phyloP scores from a whole-genome alignment of 2,329 filamentous ascomycete genomes.

The Ploettnerulaceae sp. region DNA sequence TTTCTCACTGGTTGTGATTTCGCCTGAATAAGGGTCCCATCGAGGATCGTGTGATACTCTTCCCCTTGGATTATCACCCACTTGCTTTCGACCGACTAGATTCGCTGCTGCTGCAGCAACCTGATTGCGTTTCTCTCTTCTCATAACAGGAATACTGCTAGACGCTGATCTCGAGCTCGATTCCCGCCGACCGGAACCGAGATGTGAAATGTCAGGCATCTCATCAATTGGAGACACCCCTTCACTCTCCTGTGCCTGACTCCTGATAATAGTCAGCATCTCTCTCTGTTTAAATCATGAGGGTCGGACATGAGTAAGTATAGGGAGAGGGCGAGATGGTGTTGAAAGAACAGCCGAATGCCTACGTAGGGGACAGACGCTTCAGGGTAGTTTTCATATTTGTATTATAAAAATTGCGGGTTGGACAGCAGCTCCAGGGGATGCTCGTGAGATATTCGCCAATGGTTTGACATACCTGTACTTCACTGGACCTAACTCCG shows the following conservation, averaged over 20 bases:
- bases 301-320: conserved; percentile 22
- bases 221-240: conserved; percentile 41
- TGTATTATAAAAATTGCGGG: conserved; percentile 1
- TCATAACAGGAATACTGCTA: conserved; percentile 33
- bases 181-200: conserved; percentile 13
- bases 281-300: conserved; percentile 4
- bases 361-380: conserved; percentile 11
- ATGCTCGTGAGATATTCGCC: conserved; percentile 13
- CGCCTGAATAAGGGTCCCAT: conserved; percentile 65
- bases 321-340: conserved; percentile 17
- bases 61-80: conserved; percentile 16
- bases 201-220: conserved; percentile 27
- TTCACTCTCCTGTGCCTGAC: conserved; percentile 19
- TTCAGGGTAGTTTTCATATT: conserved; percentile 1
- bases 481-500: conserved; percentile 25
- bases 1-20: conserved; percentile 52
- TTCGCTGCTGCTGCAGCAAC: conserved; percentile 26
- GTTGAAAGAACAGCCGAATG: conserved; percentile 17
- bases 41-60: conserved; percentile 39
- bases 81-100: conserved; percentile 24
- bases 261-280: conserved; percentile 20
- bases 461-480: conserved; percentile 27
- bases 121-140: conserved; percentile 32
- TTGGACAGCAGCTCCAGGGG: conserved; percentile 17
- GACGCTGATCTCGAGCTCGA: conserved; percentile 18